Evolutionary conservation across 371 early-diverging fungal genomes (phyloP), one percentile per base, ranked within the genome.

Genomic region (Mucor indicus): DNA sequence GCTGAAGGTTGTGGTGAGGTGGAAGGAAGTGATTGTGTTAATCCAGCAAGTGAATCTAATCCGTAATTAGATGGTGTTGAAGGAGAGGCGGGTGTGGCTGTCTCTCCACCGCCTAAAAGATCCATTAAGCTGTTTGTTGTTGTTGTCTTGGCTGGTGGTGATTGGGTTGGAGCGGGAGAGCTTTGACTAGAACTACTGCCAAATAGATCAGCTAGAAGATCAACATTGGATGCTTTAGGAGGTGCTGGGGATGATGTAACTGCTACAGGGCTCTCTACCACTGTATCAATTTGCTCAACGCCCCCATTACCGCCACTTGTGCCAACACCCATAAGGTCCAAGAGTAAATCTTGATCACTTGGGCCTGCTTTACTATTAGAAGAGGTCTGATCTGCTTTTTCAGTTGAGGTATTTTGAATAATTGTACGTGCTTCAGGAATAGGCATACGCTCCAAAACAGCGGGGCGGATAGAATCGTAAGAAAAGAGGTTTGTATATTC

Each of bases 391-490:
- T 67, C 62, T 20, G 73, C 11, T 11, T 61, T 65, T 22, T 51
- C 61, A 12, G 57, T 51, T 2, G 57, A 61, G 29, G 44, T 42
- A 4, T 56, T 38, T 48, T 66, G 52, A 46, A 68, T 63, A 16
- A 75, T 75, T 1, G 70, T 73, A 32, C 71, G 65, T 2, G 60
- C 58, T 61, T 95, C 93, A 30, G 94, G 88, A 15, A 90, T 85
- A 9, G 98, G 98, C 91, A 98, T 93, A 38, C 89, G 84, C 52
- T 98, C 98, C 40, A 96, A 64, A 3, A 98, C 80, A 24, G 92
- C 95, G 13, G 85, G 76, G 19, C 95, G 84, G 43, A 90, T 86
- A 12, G 62, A 60, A 21, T 86, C 86, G 36, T 85, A 80, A 19
- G 85, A 85, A 45, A 92, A 85, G 9, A 98, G 73, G 36, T 85